These are phyloP conservation scores for Colletotrichum paranaense DNA, from an alignment of 2,329 filamentous ascomycete genomes.

Conservation along the genomic window DNA sequence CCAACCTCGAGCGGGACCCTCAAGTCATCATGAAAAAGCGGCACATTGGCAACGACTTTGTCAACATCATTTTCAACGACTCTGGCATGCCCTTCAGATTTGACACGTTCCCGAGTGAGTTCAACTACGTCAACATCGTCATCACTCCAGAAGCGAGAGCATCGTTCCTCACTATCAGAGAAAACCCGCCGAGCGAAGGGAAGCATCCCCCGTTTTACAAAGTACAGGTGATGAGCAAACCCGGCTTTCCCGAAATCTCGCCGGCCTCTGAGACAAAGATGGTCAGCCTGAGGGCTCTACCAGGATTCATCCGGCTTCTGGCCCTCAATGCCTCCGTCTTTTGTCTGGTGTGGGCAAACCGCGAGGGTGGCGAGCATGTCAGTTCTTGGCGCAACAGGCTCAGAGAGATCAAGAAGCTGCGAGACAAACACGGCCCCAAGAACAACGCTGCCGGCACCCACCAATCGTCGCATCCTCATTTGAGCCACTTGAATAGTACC, in stretches of 20 bases:
- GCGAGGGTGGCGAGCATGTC: conserved; percentile 82
- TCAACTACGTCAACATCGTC: conserved; percentile 97
- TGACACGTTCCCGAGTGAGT: conserved; percentile 91
- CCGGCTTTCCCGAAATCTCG: conserved; percentile 91
- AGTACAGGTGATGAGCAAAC: conserved; percentile 88
- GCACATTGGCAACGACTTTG: conserved; percentile 97
- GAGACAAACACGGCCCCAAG: conserved; percentile 73
- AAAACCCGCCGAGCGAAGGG: conserved; percentile 48
- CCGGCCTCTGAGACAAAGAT: conserved; percentile 91
- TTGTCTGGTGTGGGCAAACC: conserved; percentile 86
- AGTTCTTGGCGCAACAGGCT: conserved; percentile 92
- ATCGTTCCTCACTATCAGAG: conserved; percentile 76
- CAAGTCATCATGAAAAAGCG: conserved; percentile 87
- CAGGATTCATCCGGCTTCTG: conserved; percentile 86
- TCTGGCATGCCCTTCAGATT: conserved; percentile 91
- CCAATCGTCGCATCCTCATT: conserved; percentile 36
- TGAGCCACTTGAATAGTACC: conserved; percentile 41
- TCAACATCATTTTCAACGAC: conserved; percentile 98
- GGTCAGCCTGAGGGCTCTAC: conserved; percentile 83
- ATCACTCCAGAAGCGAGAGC: conserved; percentile 88
- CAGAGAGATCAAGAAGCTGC: conserved; percentile 83
- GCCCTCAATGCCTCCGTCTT: conserved; percentile 96
- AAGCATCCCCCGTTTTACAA: conserved; percentile 76
- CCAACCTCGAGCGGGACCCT: conserved; percentile 79
- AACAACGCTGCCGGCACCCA: conserved; percentile 45